Base-by-base conservation (phyloP, 495 filamentous ascomycete genomes). In the Penicillium cataractarum region DNA sequence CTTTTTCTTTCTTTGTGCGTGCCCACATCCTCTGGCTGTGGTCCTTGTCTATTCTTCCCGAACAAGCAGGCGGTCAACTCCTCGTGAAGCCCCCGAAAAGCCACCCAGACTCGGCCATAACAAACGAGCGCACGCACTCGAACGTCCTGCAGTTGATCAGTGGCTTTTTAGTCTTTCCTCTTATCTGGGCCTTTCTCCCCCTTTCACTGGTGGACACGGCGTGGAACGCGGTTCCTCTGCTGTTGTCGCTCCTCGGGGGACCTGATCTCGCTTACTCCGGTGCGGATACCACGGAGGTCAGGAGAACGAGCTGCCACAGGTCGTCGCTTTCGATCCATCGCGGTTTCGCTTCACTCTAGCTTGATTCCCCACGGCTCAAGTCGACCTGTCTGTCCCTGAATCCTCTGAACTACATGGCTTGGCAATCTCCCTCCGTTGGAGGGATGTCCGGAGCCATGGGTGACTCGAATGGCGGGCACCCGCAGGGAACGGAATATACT, bases 401-500 rank as follows among this genome's bases (percentile, higher is more conserved):
- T n/a, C 53, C 46, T 51, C 60, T 59, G 64, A 33, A n/a, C 24
- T 60, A 24, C 61, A 87, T 89, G 86, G 84, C 83, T 76, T 86
- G 86, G 84, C 86, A 86, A 76, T 83, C 82, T 71, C 80, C 80
- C 70, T 82, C 83, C 70, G 82, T 82, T 72, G 85, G 83, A 78
- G 86, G 85, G 51, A 84, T 82, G 75, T 73, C 78, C 57, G 83
- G 81, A 57, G 73, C 82, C 19, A 82, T 82, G 63, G 82, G 78
- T 55, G 85, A 85, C 46, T 76, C 82, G 44, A 84, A 81, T 68
- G 83, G 78, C 63, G 72, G 85, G 68, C 87, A 90, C 62, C 88
- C 87, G 37, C 87, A 89, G 61, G 95, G 92, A 50, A 97, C 96
- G n/a, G 96, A 99, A 73, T 99, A 99, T 69, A 98, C 95, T 32